Base-by-base conservation (phyloP, 306 rosid species). In the Sophora flavescens region DNA sequence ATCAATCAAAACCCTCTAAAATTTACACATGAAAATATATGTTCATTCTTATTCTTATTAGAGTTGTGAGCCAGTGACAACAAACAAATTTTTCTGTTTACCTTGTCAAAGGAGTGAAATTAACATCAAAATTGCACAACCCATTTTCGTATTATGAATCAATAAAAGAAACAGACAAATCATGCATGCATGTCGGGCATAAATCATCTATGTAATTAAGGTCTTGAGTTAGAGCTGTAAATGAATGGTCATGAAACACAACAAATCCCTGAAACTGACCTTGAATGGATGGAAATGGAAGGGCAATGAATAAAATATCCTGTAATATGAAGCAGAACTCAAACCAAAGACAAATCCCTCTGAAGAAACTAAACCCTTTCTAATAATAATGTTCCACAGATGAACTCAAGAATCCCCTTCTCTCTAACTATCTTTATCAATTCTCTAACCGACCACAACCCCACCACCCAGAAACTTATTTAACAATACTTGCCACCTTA, bases 231-330 rank as follows among this genome's bases (percentile, higher is more conserved):
- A 33, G 4, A 22, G 10, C 41, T 7, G 32, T 13, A 77, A 45
- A 58, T 18, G 35, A 67, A 32, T 15, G 36, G 50, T n/a, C 50
- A 44, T 30, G 60, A 60, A n/a, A 7, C 50, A 15, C 15, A 35
- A n/a, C n/a, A 56, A 80, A 53, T 47, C 14, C 44, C 1, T 13
- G n/a, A 61, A 54, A 71, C 81, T 54, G 16, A 87, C 93, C 91
- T 71, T 41, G 48, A 69, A 33, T 13, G 59, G 74, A 30, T 50
- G 39, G 74, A 12, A 56, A 67, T 56, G 47, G 76, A 78, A 70
- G 77, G 14, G 63, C 44, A 32, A 74, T 47, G 8, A 48, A 52
- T 38, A 71, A 50, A 71, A 50, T 54, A 73, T 45, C 73, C 18
- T 51, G 35, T 15, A 42, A 42, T 10, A 61, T 16, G 60, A 57